A percentile compares a stretch with the other conserved stretches of the same genome.
These are phyloP conservation scores for Takashimella tepidaria DNA, from an alignment of 1,284 basidiomycete genomes.

Conservation along the genomic window DNA sequence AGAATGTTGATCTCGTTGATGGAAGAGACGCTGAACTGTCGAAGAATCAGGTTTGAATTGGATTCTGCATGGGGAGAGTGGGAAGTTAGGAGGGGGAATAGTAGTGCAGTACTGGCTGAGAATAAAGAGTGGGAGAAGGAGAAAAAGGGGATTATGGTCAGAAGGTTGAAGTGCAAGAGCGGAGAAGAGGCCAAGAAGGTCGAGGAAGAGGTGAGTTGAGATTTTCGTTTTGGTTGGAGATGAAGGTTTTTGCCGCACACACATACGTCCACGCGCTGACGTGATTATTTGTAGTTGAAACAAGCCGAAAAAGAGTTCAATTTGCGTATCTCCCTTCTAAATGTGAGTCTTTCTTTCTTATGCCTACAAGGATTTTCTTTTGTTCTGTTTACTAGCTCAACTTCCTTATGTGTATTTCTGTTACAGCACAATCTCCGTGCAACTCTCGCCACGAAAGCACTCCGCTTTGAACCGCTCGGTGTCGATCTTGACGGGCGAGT, in stretches of 20 bases:
- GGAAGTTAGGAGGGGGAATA: conserved; percentile 16
- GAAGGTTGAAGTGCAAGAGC: conserved; percentile 19
- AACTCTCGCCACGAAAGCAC: conserved; percentile 11
- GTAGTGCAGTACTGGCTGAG: conserved; percentile 15
- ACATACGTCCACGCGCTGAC: not conserved
- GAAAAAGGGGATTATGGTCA: conserved; percentile 32
- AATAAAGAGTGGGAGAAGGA: conserved; percentile 24
- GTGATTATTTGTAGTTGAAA: conserved; percentile 5
- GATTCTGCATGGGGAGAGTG: conserved; percentile 11
- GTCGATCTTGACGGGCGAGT: conserved; percentile 33
- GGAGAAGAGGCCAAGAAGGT: conserved; percentile 28
- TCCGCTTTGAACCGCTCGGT: conserved; percentile 32
- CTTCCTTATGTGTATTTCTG: too few relatives aligned
- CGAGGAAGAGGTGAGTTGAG: conserved; percentile 22
- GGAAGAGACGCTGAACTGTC: conserved; percentile 12
- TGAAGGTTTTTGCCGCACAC: not conserved
- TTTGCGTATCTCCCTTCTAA: conserved; percentile 11
- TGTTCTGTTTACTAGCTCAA: too few relatives aligned
- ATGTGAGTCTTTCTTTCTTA: too few relatives aligned
- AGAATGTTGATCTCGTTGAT: conserved; percentile 38
- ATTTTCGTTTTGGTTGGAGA: not conserved
- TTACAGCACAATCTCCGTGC: conserved; percentile 23
- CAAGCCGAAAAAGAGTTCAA: conserved; percentile 19
- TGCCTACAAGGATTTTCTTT: too few relatives aligned
- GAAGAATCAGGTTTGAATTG: not conserved